A percentile compares a stretch with the other conserved stretches of the same genome.
These are phyloP conservation scores for Mucor racemosus DNA, from an alignment of 371 early-diverging fungal genomes.

Conservation along the genomic window DNA sequence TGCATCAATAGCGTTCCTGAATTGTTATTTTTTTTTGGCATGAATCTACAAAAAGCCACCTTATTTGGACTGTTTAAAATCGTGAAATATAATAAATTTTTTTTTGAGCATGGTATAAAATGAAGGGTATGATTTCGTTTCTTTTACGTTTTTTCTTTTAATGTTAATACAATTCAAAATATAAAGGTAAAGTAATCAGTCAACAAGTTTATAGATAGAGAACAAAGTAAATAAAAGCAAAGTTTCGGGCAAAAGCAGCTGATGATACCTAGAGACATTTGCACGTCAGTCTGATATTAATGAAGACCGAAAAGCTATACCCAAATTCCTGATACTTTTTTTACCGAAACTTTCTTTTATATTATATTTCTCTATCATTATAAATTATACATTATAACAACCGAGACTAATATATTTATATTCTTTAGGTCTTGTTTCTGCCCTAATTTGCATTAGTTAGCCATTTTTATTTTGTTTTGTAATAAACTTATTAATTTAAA, in stretches of 20 bases:
- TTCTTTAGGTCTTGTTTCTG: not conserved
- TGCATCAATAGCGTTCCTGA: not conserved
- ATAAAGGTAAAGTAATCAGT: conserved; percentile 4
- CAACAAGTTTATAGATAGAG: not conserved
- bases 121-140: not conserved
- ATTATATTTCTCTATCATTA: not conserved
- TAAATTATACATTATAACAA: no score
- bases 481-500: no score
- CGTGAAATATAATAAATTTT: not conserved
- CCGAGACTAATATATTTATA: not conserved
- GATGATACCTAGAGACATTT: conserved; percentile 30
- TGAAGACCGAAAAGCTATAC: conserved; percentile 26
- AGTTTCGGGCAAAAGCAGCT: conserved; percentile 12
- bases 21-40: not conserved
- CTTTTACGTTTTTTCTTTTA: not conserved
- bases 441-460: no score
- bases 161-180: not conserved
- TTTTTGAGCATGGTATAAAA: not conserved
- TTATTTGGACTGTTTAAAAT: not conserved
- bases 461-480: no score
- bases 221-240: not conserved
- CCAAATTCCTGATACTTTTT: conserved; percentile 19
- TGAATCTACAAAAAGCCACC: not conserved
- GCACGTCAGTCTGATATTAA: conserved; percentile 34
- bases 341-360: conserved; percentile 6